phyloP scores from a whole-genome alignment of 768 basidiomycete genomes.

The Podaxis sp. region DNA sequence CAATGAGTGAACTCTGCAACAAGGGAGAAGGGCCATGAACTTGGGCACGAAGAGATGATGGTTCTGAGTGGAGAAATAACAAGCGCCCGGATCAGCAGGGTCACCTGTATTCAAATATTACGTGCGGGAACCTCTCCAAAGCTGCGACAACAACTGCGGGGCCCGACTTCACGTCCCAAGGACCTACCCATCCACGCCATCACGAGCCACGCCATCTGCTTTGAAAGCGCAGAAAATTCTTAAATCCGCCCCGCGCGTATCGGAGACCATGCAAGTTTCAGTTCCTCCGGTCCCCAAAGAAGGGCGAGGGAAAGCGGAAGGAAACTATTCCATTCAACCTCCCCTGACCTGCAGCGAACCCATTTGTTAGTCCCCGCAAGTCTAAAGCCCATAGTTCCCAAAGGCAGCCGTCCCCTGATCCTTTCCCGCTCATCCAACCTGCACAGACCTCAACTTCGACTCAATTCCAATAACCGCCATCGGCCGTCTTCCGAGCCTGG shows the following conservation, averaged over 20 bases:
- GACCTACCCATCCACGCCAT: constrained; percentile 39
- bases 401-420: constrained; percentile 32
- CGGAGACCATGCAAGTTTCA: constrained; percentile 54
- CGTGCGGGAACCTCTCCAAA: constrained; percentile 74
- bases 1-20: neutral
- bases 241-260: constrained; percentile 49
- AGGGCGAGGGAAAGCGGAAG: constrained; percentile 45
- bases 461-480: constrained; percentile 27
- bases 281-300: constrained; percentile 81
- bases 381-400: constrained; percentile 26
- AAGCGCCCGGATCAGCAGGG: neutral
- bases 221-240: constrained; percentile 35
- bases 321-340: constrained; percentile 13
- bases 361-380: constrained; percentile 44
- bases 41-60: too few relatives aligned
- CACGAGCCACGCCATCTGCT: constrained; percentile 29
- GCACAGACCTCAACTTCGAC: constrained; percentile 19
- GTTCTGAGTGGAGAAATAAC: neutral
- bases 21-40: neutral
- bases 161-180: constrained; percentile 14
- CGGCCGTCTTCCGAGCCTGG: constrained; percentile 65
- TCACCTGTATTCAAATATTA: neutral
- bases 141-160: constrained; percentile 23
- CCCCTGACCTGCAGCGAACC: constrained; percentile 34
- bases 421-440: constrained; percentile 36